Percentiles rank a stretch among this genome's conserved stretches.
These are phyloP conservation scores for Abrus precatorius DNA, from an alignment of 306 rosid genomes.

Conservation along the genomic window DNA sequence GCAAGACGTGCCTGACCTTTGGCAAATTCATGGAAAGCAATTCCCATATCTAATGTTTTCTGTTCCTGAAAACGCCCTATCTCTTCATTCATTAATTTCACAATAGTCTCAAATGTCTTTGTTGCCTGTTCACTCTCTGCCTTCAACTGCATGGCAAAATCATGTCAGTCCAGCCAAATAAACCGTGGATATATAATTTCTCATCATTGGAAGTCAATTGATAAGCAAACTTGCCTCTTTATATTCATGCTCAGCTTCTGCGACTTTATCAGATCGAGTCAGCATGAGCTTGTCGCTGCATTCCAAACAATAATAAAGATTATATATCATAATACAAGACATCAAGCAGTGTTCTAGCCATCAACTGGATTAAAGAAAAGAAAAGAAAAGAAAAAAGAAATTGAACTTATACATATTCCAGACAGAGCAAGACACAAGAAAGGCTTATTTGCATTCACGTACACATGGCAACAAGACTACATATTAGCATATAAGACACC, in stretches of 20 bases:
- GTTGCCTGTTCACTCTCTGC: slow-evolving; percentile 92
- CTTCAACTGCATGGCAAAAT: slow-evolving; percentile 82
- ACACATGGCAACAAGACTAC: neutral
- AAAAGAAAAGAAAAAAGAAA: neutral
- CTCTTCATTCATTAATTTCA: slow-evolving; percentile 88
- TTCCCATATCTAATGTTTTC: slow-evolving; percentile 90
- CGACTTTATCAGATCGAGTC: slow-evolving; percentile 85
- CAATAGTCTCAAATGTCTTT: slow-evolving; percentile 81
- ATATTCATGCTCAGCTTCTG: slow-evolving; percentile 89
- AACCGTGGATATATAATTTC: slow-evolving; percentile 2
- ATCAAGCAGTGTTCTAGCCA: slow-evolving; percentile 2
- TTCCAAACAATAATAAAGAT: slow-evolving; percentile 38
- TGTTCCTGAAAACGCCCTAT: slow-evolving; percentile 88
- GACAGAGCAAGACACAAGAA: neutral
- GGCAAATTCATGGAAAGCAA: slow-evolving; percentile 96
- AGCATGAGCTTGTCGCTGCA: slow-evolving; percentile 91
- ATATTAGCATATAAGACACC: slow-evolving; percentile 9
- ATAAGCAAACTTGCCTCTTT: slow-evolving; percentile 72
- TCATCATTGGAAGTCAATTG: slow-evolving; percentile 6
- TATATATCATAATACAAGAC: slow-evolving; percentile 12
- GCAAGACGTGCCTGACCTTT: slow-evolving; percentile 95
- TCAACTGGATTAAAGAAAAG: neutral
- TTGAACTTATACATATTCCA: neutral
- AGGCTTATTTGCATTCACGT: slow-evolving; percentile 4
- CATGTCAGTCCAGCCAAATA: slow-evolving; percentile 43